Conservation (phyloP, 1,284 basidiomycete species). For the Rhodotorula sp. region DNA sequence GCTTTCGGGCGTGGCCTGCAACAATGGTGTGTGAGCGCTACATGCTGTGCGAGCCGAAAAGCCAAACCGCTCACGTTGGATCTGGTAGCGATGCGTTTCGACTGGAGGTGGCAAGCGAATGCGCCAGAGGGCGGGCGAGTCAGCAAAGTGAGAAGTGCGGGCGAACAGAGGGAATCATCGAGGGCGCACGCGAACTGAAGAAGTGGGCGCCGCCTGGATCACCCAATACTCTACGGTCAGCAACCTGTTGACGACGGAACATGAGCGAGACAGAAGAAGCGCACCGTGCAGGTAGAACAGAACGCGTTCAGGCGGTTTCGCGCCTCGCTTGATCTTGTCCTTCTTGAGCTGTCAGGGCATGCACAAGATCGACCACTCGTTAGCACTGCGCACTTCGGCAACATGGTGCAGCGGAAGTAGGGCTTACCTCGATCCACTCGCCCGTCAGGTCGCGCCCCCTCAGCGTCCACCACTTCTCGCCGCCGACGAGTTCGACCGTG, state of each 20-base stretch:
- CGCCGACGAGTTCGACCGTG: constrained; percentile 48
- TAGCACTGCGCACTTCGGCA: too few relatives aligned
- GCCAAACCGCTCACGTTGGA: constrained; percentile 38
- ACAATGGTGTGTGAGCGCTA: background rate
- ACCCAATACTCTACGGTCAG: too few relatives aligned
- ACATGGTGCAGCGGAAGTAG: background rate
- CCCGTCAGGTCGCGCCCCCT: constrained; percentile 44
- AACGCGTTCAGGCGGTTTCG: constrained; percentile 9
- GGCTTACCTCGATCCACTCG: constrained; percentile 49
- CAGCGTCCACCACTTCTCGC: constrained; percentile 44
- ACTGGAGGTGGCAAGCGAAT: constrained; percentile 42
- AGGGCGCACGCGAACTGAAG: constrained; percentile 46
- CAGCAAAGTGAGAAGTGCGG: background rate
- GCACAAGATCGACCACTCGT: too few relatives aligned
- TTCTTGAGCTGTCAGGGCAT: constrained; percentile 51
- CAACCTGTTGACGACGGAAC: background rate
- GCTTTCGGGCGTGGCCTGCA: constrained; percentile 51
- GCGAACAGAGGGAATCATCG: constrained; percentile 39
- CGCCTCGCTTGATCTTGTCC: constrained; percentile 48
- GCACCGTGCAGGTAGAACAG: constrained; percentile 34
- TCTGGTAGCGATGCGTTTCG: constrained; percentile 52
- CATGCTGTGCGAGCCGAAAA: too few relatives aligned
- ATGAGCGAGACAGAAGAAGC: background rate
- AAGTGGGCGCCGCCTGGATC: constrained; percentile 52
- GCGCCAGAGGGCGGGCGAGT: constrained; percentile 33